Conservation (phyloP, 768 basidiomycete genomes). For the Chalciporus piperatus region DNA sequence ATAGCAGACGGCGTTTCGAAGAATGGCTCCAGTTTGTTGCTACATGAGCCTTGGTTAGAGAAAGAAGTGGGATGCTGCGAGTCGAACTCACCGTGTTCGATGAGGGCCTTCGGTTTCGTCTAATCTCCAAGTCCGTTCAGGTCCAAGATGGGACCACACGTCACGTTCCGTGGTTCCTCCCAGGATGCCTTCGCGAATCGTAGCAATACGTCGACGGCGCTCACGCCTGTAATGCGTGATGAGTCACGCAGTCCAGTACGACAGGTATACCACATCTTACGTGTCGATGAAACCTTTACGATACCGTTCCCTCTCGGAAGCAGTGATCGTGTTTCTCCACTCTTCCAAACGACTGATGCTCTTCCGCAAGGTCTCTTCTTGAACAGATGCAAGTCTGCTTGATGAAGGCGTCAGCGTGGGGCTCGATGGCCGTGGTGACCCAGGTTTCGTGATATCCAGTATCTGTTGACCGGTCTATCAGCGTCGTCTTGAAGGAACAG, state of each 20-base stretch:
- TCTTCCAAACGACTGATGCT: constrained; percentile 61
- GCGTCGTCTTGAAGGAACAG: not conserved
- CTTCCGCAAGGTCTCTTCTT: constrained; percentile 50
- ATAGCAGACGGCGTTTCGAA: constrained; percentile 42
- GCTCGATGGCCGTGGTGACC: constrained; percentile 1
- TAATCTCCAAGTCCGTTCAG: constrained; percentile 61
- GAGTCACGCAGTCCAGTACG: not conserved
- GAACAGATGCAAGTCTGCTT: constrained; percentile 19
- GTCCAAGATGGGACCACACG: constrained; percentile 65
- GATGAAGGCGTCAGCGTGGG: not conserved
- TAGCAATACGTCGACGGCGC: constrained; percentile 63
- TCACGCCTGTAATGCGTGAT: constrained; percentile 55
- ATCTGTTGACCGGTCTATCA: constrained; percentile 38
- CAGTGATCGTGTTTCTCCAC: constrained; percentile 69
- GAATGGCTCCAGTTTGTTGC: constrained; percentile 75
- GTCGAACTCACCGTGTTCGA: constrained; percentile 62
- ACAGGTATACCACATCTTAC: constrained; percentile 34
- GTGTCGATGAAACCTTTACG: constrained; percentile 71
- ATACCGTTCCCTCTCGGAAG: constrained; percentile 68
- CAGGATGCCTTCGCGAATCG: constrained; percentile 58
- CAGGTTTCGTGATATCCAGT: constrained; percentile 50
- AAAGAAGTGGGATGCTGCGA: not conserved
- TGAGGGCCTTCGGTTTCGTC: constrained; percentile 93
- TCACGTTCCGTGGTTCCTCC: constrained; percentile 74
- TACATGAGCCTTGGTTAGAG: constrained; percentile 27